A percentile compares a stretch with the other conserved stretches of the same genome.
Evolutionary conservation across 1,284 basidiomycete species (phyloP).

Genomic region (Moniliella sp.): DNA sequence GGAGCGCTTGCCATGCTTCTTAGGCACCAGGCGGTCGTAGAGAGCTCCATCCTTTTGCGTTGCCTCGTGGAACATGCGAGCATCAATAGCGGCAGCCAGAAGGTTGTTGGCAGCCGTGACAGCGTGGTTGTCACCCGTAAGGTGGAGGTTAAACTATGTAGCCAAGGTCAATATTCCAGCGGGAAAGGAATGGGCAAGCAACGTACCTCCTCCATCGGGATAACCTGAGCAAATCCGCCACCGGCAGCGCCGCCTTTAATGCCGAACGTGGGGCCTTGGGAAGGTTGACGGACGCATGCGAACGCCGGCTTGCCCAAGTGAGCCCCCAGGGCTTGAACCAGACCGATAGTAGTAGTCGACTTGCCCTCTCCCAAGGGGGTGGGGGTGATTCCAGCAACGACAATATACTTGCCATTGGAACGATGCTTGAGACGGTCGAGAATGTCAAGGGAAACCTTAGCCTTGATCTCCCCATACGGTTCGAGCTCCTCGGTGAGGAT

Average conservation of each 20-base stretch:
- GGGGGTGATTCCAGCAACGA: conserved; percentile 90
- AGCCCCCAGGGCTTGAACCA: conserved; percentile 88
- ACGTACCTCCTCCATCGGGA: conserved; percentile 78
- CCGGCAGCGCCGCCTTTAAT: conserved; percentile 98
- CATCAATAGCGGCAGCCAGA: conserved; percentile 82
- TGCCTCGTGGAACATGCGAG: conserved; percentile 90
- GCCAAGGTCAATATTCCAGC: background rate
- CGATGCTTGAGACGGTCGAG: conserved; percentile 66
- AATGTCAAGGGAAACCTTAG: conserved; percentile 81
- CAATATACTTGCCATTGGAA: conserved; percentile 84
- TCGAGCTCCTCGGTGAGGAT: conserved; percentile 69
- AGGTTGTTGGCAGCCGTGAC: conserved; percentile 94
- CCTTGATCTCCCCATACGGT: conserved; percentile 85
- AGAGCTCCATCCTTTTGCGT: conserved; percentile 86
- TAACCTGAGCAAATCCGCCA: conserved; percentile 93
- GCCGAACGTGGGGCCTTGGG: conserved; percentile 96
- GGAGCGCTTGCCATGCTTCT: conserved; percentile 81
- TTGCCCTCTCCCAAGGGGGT: conserved; percentile 96
- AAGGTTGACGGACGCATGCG: conserved; percentile 94
- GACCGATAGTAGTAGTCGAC: conserved; percentile 90
- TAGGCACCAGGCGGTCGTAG: conserved; percentile 65
- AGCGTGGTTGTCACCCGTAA: conserved; percentile 95
- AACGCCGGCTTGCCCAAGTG: conserved; percentile 74
- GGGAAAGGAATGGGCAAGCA: background rate
- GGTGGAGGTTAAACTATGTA: conserved; percentile 62